Evolutionary conservation across 805 yeast species (phyloP).

Genomic region (Teunomyces gatunensis): DNA sequence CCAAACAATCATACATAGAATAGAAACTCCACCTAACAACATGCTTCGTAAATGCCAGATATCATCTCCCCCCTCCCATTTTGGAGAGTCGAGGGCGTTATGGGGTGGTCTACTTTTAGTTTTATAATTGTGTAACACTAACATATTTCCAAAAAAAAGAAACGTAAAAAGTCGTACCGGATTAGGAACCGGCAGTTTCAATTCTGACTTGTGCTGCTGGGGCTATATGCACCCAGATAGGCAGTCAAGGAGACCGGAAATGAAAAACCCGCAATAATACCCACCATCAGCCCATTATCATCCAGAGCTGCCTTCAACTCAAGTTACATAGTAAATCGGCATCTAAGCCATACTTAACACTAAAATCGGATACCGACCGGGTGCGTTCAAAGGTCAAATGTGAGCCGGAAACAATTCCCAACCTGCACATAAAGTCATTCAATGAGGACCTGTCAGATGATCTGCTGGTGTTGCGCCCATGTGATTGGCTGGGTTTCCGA

Average conservation of each 20-base stretch:
- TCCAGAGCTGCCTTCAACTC: background rate
- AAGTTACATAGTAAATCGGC: background rate
- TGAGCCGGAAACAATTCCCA: background rate
- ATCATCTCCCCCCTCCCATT: no score
- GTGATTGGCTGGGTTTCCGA: background rate
- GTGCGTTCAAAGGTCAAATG: background rate
- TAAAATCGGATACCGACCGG: background rate
- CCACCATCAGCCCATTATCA: background rate
- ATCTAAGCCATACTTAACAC: background rate
- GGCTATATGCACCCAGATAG: background rate
- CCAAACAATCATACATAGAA: background rate
- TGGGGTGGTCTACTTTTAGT: background rate
- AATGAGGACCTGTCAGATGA: conserved; percentile 2
- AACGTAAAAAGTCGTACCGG: background rate
- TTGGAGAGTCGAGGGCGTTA: no score
- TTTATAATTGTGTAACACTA: background rate
- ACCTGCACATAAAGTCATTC: background rate
- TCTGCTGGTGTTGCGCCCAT: background rate
- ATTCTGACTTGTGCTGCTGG: background rate
- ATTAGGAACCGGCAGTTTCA: background rate
- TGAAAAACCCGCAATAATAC: background rate
- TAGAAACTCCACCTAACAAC: background rate
- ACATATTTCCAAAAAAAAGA: background rate
- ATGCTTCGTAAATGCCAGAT: no score
- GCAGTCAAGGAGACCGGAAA: background rate